Base-by-base conservation (phyloP, 345 rosid genomes). In the Linum lewisii region DNA sequence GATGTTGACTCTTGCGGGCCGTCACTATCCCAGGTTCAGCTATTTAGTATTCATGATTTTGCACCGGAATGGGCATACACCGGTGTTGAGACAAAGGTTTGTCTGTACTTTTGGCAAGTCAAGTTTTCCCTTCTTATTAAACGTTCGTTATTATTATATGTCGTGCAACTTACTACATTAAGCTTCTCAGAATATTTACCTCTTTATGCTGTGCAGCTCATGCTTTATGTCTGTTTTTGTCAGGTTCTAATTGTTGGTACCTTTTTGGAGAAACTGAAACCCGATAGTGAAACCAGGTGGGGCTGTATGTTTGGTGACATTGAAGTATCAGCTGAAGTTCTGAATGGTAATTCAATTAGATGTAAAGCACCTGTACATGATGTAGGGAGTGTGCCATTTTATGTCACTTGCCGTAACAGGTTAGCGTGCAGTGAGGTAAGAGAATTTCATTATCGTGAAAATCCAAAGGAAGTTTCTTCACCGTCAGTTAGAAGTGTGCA, bases 11-110 rank as follows among this genome's bases (percentile, higher is more conserved):
- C 85, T 29, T 71, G 80, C 47, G 88, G 83, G 57, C 96, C 98
- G 62, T 88, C 90, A 56, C 81, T 91, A 51, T 86, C 95, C 51
- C 81, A 81, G 71, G 83, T 86, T 38, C 98, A 88, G 75, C 81
- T 86, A 61, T 88, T 91, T 67, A 84, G 78, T 58, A 88, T 91
- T 58, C 63, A 24, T 52, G 88, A 82, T 66, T 82, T 80, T 68
- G 77, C 92, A 24, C 92, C 92, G 29, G 81, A 85, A 34, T 82
- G 88, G 88, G 78, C 79, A 61, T 79, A 72, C 66, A 60, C 84
- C 24, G 80, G 74, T 53, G 56, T 59, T 36, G 77, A 77, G 63
- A 79, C 85, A 18, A 79, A 82, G 84, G 90, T 84, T 49, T 15
- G 57, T 26, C 16, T 54, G n/a, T n/a, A n/a, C n/a, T n/a, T n/a